Base-by-base conservation (phyloP, 352 stramenopile species). In the Pythium vanterpoolii region DNA sequence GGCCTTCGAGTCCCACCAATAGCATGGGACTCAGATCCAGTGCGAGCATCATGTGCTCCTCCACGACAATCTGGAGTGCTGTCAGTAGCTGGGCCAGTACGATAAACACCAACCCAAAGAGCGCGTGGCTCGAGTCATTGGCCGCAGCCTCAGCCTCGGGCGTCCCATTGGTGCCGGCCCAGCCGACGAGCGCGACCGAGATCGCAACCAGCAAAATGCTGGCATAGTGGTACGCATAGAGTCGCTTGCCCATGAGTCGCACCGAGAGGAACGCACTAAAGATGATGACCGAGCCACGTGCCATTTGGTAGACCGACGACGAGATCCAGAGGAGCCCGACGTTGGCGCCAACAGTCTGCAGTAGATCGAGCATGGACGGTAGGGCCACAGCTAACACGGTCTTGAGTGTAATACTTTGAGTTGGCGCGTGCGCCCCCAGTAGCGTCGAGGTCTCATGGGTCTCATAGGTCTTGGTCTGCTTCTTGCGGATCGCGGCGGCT, bases 251-350 rank as follows among this genome's bases (percentile, higher is more conserved):
- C 73, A 96, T 90, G 62, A 95, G 78, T 10, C 74, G 55, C 28
- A 96, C 80, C 36, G 84, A 94, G 53, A 96, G 83, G 58, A 95
- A 74, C 31, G 83, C 89, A 28, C 83, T 95, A 66, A 97, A 97
- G 63, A 97, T 90, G 66, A 97, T 93, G 61, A 97, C 87, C 5
- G 87, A 93, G 48, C 87, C 87, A 47, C 89, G 82, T 33, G 89
- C 81, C 89, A 97, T 97, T 66, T 97, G 86, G 71, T 89, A 96
- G 52, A 96, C 83, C 0, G 85, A 95, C 44, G 89, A 92, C 57
- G 86, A 92, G 60, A 93, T 92, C 76, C 86, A 95, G 31, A 93
- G 69, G 51, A 96, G 56, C 2, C 86, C 88, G 56, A 96, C 79
- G 59, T 96, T 96, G 45, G 87, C 87, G 33, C 93, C 60, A 50